Percentiles rank a stretch among this genome's conserved stretches.
Conservation (phyloP, 306 rosid species). For the Castanea sativa region DNA sequence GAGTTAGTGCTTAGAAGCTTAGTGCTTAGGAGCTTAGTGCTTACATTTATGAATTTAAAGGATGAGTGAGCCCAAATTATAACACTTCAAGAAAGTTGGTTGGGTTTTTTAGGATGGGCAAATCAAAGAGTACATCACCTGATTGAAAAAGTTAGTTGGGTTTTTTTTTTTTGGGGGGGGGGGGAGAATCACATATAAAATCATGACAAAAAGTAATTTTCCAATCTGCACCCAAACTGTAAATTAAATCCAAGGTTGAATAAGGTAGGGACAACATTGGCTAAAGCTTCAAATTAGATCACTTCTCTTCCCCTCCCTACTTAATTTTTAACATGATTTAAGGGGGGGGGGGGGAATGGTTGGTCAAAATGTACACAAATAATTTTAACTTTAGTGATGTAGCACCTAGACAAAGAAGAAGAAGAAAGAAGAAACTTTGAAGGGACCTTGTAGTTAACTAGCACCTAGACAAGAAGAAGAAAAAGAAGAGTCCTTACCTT, state of each 20-base stretch:
- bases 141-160: too few species aligned
- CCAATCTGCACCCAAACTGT: background rate
- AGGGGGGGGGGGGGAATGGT: background rate
- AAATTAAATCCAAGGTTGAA: background rate
- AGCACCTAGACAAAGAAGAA: background rate
- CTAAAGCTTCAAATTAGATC: background rate
- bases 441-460: too few species aligned
- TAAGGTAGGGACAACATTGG: background rate
- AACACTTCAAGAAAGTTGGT: too few species aligned
- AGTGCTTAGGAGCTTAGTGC: too few species aligned
- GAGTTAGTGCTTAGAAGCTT: too few species aligned
- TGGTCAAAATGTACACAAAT: background rate
- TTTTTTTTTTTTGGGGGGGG: too few species aligned
- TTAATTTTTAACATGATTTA: background rate
- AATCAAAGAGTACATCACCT: too few species aligned
- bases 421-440: background rate
- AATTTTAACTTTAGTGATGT: background rate
- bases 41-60: too few species aligned
- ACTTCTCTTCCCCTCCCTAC: background rate
- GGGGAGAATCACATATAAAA: background rate
- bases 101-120: too few species aligned
- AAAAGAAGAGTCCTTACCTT: conserved; percentile 48
- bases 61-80: too few species aligned
- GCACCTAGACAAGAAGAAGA: background rate
- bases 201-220: background rate